Conservation (phyloP, 805 yeast species). For the Starmerella asiatica region DNA sequence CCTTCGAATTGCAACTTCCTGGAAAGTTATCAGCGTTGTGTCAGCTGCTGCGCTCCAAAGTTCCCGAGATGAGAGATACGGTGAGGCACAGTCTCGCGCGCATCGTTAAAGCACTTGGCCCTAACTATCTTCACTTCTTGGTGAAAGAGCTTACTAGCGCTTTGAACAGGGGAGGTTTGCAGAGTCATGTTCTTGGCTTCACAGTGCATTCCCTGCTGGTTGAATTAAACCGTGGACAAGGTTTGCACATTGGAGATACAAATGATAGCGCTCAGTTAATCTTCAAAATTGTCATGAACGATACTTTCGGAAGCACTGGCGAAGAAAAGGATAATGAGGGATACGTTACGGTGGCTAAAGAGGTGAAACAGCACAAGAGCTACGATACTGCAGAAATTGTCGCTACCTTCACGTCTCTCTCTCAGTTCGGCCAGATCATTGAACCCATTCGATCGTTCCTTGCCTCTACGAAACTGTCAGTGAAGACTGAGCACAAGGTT, state of each 20-base stretch:
- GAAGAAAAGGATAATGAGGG: slow-evolving; percentile 93
- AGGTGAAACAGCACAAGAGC: slow-evolving; percentile 79
- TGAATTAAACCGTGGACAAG: slow-evolving; percentile 30
- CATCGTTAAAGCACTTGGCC: slow-evolving; percentile 53
- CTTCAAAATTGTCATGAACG: slow-evolving; percentile 74
- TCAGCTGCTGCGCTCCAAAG: slow-evolving; percentile 70
- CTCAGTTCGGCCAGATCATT: slow-evolving; percentile 43
- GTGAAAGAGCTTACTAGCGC: slow-evolving; percentile 68
- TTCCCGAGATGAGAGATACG: slow-evolving; percentile 79
- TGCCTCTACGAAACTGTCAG: slow-evolving; percentile 48
- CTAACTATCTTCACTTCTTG: slow-evolving; percentile 58
- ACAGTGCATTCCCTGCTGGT: slow-evolving; percentile 66
- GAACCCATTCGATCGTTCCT: slow-evolving; percentile 54
- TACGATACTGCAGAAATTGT: slow-evolving; percentile 74
- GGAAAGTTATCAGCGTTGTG: slow-evolving; percentile 76
- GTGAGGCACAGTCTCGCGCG: slow-evolving; percentile 62
- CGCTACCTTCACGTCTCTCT: slow-evolving; percentile 48
- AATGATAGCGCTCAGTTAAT: slow-evolving; percentile 48
- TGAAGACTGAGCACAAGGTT: slow-evolving; percentile 57
- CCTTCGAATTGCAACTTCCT: slow-evolving; percentile 50
- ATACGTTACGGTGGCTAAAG: slow-evolving; percentile 71
- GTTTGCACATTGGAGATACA: slow-evolving; percentile 47
- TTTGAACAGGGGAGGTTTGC: slow-evolving; percentile 66
- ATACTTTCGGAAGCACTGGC: slow-evolving; percentile 80
- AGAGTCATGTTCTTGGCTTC: slow-evolving; percentile 80